Percentiles rank a stretch among this genome's conserved stretches.
Evolutionary conservation across 2,329 filamentous ascomycete species (phyloP).

Genomic region (Huntiella bhutanensis): DNA sequence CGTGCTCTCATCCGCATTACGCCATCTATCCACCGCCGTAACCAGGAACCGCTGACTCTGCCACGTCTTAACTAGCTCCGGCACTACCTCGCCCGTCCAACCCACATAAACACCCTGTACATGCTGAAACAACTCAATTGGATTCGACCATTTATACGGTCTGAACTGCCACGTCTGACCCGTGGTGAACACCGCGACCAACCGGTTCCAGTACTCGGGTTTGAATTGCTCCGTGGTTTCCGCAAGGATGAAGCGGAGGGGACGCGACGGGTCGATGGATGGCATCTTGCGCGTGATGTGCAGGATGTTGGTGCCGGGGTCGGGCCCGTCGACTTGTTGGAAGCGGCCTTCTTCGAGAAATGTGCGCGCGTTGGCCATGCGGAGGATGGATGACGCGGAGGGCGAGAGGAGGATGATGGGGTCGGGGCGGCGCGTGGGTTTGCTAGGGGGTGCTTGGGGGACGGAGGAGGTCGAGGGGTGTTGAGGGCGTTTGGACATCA

Average conservation of each 20-base stretch:
- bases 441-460: conserved; percentile 26
- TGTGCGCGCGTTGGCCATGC: conserved; percentile 86
- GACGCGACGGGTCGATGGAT: conserved; percentile 46
- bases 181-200: conserved; percentile 93
- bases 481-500: conserved; percentile 45
- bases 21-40: conserved; percentile 72
- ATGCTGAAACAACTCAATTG: conserved; percentile 75
- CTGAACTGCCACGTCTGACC: conserved; percentile 98
- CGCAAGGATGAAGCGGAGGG: conserved; percentile 85
- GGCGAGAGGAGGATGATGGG: conserved; percentile 96
- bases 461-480: conserved; percentile 17
- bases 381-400: conserved; percentile 81
- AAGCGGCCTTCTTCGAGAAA: conserved; percentile 80
- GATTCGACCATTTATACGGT: conserved; percentile 86
- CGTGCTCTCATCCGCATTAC: conserved; percentile 23
- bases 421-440: conserved; percentile 35
- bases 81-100: conserved; percentile 68
- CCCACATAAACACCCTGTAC: conserved; percentile 77
- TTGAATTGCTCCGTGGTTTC: conserved; percentile 90
- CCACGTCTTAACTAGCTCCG: conserved; percentile 64
- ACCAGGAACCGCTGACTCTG: conserved; percentile 58
- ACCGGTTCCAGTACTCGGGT: conserved; percentile 89
- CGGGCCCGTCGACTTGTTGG: conserved; percentile 52
- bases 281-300: conserved; percentile 66
- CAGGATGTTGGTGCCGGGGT: conserved; percentile 57